Percentiles rank a stretch among this genome's conserved stretches.
Evolutionary conservation across 2,329 filamentous ascomycete genomes (phyloP).

Genomic region (Fusarium sp.): DNA sequence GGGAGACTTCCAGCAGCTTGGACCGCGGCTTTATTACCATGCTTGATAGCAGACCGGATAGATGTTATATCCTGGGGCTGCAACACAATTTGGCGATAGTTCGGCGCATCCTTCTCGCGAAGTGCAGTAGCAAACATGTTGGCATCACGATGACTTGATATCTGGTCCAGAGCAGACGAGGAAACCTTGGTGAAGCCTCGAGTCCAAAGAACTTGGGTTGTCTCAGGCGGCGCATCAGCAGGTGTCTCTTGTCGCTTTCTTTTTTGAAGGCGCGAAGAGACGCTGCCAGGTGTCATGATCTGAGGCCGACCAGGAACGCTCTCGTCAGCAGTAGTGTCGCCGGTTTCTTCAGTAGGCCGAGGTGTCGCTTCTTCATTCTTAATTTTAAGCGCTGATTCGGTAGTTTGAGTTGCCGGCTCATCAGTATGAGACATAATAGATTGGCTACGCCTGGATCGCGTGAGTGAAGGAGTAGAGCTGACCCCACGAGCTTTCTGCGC

Average conservation of each 20-base stretch:
- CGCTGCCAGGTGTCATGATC: conserved; percentile 56
- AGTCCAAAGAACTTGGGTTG: conserved; percentile 80
- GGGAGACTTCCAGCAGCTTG: conserved; percentile 74
- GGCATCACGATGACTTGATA: conserved; percentile 82
- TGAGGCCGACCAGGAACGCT: conserved; percentile 60
- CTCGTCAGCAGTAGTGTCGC: conserved; percentile 71
- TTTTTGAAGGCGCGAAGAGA: conserved; percentile 63
- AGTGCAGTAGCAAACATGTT: conserved; percentile 85
- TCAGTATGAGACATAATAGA: conserved; percentile 65
- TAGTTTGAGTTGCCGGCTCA: conserved; percentile 63
- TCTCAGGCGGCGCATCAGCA: conserved; percentile 65
- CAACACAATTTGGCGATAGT: conserved; percentile 81
- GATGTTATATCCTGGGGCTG: conserved; percentile 84
- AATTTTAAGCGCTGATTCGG: conserved; percentile 59
- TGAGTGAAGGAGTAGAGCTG: conserved; percentile 56
- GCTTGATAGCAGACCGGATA: conserved; percentile 81
- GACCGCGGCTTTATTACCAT: conserved; percentile 76
- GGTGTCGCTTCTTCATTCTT: conserved; percentile 75
- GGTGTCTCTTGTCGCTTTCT: conserved; percentile 71
- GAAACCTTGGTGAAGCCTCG: conserved; percentile 82
- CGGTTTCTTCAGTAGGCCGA: conserved; percentile 66
- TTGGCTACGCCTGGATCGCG: conserved; percentile 59
- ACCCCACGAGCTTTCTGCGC: conserved; percentile 55
- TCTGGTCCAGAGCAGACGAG: conserved; percentile 80
- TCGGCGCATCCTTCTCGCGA: conserved; percentile 81